phyloP scores from a whole-genome alignment of 352 stramenopile species.

The Globisporangium sylvaticum region DNA sequence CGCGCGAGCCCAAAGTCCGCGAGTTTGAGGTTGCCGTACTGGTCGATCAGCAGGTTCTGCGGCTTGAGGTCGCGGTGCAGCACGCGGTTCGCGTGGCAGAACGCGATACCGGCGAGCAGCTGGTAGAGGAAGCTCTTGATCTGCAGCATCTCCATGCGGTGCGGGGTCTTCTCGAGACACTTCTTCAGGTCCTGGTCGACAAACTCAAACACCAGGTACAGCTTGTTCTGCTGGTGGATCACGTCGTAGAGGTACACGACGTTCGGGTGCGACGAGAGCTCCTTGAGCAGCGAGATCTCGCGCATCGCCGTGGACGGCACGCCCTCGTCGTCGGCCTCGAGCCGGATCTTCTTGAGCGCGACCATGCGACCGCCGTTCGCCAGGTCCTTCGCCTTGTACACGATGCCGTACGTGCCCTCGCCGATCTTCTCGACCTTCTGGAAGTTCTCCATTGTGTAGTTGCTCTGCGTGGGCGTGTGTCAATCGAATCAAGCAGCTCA shows the following conservation, averaged over 20 bases:
- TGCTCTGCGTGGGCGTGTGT: neutral
- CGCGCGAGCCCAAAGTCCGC: conserved; percentile 92
- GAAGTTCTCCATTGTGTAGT: conserved; percentile 69
- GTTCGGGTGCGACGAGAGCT: conserved; percentile 93
- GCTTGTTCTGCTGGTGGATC: conserved; percentile 82
- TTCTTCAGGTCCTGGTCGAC: conserved; percentile 87
- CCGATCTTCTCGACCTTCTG: conserved; percentile 86
- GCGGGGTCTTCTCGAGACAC: conserved; percentile 90
- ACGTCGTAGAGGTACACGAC: conserved; percentile 88
- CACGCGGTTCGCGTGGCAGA: conserved; percentile 95
- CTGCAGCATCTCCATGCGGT: conserved; percentile 77
- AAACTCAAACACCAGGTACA: conserved; percentile 88
- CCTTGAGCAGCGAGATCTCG: conserved; percentile 95
- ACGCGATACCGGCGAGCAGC: conserved; percentile 83
- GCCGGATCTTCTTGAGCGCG: conserved; percentile 92
- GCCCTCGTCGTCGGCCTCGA: conserved; percentile 94
- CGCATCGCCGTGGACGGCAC: conserved; percentile 97
- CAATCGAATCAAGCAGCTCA: neutral
- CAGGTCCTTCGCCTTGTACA: conserved; percentile 95
- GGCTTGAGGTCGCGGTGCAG: conserved; percentile 98
- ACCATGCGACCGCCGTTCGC: conserved; percentile 85
- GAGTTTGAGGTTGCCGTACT: conserved; percentile 87
- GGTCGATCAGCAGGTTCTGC: conserved; percentile 93
- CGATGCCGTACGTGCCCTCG: conserved; percentile 96
- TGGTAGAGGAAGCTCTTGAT: conserved; percentile 87